A percentile compares a stretch with the other conserved stretches of the same genome.
phyloP scores from a whole-genome alignment of 129 eudicot genomes.

The Ambrosia trifida region DNA sequence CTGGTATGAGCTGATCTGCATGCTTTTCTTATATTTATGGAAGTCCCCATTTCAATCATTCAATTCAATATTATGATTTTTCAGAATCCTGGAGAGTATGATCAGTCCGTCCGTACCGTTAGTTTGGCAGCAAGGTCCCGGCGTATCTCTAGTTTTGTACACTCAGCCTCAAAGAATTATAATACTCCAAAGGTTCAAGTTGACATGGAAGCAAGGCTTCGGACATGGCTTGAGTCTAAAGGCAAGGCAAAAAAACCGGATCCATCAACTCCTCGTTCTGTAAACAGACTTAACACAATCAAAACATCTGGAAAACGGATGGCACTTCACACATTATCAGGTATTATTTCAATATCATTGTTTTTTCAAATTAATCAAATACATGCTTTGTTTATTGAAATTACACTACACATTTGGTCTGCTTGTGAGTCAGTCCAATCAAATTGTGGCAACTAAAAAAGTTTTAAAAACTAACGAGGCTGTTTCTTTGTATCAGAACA shows the following conservation, averaged over 20 bases:
- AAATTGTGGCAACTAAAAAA: background rate
- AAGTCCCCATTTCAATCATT: background rate
- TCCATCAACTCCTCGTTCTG: constrained; percentile 54
- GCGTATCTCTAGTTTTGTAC: constrained; percentile 53
- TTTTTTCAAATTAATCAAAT: background rate
- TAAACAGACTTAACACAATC: constrained; percentile 35
- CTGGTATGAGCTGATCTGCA: constrained; percentile 47
- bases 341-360: constrained; percentile 22
- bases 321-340: constrained; percentile 32
- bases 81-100: constrained; percentile 95
- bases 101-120: constrained; percentile 87
- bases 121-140: constrained; percentile 94
- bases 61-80: constrained; percentile 15
- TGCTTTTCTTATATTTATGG: background rate
- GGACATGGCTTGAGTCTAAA: constrained; percentile 86
- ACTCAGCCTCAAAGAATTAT: constrained; percentile 49
- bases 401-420: too few species aligned
- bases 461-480: background rate
- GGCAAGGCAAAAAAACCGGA: constrained; percentile 65
- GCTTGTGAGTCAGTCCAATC: too few species aligned
- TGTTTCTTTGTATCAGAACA: constrained; percentile 42
- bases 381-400: background rate
- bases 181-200: constrained; percentile 52
- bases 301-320: constrained; percentile 40
- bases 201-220: constrained; percentile 89